phyloP scores from a whole-genome alignment of 2,329 filamentous ascomycete species.

The Ustulina deusta region DNA sequence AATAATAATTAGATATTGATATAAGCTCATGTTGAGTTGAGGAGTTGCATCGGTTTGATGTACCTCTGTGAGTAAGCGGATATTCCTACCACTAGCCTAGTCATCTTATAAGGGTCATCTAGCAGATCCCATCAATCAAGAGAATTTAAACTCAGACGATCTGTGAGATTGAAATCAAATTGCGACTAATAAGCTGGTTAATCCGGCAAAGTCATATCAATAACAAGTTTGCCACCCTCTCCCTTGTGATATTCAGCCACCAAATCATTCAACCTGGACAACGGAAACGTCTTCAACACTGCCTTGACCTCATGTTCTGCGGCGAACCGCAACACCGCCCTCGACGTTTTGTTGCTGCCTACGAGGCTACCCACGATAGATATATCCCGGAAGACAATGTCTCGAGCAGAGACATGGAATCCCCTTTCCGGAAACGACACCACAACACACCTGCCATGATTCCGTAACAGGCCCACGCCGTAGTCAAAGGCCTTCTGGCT shows the following conservation, averaged over 20 bases:
- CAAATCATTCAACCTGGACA: conserved; percentile 55
- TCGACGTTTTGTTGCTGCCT: conserved; percentile 55
- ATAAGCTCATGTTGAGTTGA: not conserved
- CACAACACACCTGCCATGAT: conserved; percentile 59
- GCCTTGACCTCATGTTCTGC: conserved; percentile 53
- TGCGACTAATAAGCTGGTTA: conserved; percentile 10
- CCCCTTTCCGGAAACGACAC: conserved; percentile 60
- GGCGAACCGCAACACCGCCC: conserved; percentile 56
- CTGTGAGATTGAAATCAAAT: conserved; percentile 36
- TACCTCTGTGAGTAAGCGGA: too few relatives aligned
- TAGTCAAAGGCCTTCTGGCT: conserved; percentile 61
- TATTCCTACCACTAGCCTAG: too few relatives aligned
- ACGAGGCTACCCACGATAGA: conserved; percentile 57
- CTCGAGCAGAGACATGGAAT: conserved; percentile 56
- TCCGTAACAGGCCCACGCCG: conserved; percentile 57
- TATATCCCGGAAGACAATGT: conserved; percentile 60
- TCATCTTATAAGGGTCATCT: not conserved
- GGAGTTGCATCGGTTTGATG: not conserved
- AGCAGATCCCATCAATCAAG: not conserved
- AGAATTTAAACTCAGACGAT: not conserved
- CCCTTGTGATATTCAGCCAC: conserved; percentile 59
- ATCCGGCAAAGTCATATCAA: conserved; percentile 52
- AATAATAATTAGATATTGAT: not conserved
- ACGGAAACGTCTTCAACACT: conserved; percentile 51
- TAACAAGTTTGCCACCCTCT: conserved; percentile 58